Percentiles rank a stretch among this genome's conserved stretches.
Conservation (phyloP, 1,284 basidiomycete genomes). For the Porodaedalea pini region DNA sequence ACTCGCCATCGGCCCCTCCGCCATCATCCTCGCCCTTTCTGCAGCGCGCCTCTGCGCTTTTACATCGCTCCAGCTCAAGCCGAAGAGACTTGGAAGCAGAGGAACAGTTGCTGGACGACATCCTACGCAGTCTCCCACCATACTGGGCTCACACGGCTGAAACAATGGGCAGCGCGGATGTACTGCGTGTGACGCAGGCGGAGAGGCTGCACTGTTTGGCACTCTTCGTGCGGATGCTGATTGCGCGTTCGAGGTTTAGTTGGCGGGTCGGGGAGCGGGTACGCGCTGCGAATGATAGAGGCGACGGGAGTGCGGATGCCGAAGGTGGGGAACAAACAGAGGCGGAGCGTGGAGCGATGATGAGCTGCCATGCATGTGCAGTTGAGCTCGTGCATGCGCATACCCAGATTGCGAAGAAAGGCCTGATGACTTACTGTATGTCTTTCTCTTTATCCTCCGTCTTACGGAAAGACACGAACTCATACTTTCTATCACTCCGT, state of each 20-base stretch:
- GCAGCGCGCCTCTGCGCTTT: slow-evolving; percentile 50
- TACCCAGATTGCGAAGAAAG: slow-evolving; percentile 79
- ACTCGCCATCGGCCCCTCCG: slow-evolving; percentile 64
- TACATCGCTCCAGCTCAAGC: slow-evolving; percentile 46
- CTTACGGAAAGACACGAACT: neutral
- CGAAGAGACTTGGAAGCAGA: slow-evolving; percentile 72
- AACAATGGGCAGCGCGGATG: slow-evolving; percentile 80
- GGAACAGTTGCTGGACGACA: slow-evolving; percentile 76
- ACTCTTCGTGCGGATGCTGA: slow-evolving; percentile 79
- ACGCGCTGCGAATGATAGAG: slow-evolving; percentile 32
- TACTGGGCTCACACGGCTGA: slow-evolving; percentile 80
- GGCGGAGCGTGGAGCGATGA: slow-evolving; percentile 64
- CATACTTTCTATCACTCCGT: slow-evolving; percentile 5
- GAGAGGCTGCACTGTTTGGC: slow-evolving; percentile 81
- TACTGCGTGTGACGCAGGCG: slow-evolving; percentile 82
- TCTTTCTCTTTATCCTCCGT: slow-evolving; percentile 22
- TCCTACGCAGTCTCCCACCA: slow-evolving; percentile 63
- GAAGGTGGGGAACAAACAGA: slow-evolving; percentile 45
- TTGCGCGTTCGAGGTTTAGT: slow-evolving; percentile 72
- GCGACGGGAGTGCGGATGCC: neutral
- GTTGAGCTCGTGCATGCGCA: slow-evolving; percentile 80
- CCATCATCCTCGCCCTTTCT: slow-evolving; percentile 55
- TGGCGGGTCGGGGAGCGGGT: slow-evolving; percentile 66
- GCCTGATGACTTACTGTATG: slow-evolving; percentile 90
- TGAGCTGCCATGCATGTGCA: slow-evolving; percentile 66